Conservation (phyloP, 805 yeast species). For the Metschnikowia sp. region DNA sequence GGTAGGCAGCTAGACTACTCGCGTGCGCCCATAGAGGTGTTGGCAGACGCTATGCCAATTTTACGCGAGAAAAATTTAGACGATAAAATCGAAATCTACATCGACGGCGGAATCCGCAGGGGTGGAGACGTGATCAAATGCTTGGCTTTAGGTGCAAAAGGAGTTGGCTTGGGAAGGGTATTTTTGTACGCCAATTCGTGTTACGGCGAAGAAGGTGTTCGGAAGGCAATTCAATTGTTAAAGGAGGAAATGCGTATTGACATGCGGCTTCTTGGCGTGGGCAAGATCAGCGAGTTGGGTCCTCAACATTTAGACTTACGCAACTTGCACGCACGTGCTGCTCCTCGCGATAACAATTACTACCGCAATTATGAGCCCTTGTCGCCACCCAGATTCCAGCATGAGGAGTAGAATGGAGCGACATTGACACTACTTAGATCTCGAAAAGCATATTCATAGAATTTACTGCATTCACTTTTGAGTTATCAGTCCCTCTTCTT, state of each 20-base stretch:
- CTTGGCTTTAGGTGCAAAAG: slow-evolving; percentile 64
- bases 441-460: too few relatives aligned
- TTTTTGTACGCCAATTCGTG: slow-evolving; percentile 60
- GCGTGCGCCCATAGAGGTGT: slow-evolving; percentile 70
- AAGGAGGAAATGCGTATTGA: slow-evolving; percentile 70
- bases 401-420: slow-evolving; percentile 2
- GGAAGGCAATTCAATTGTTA: slow-evolving; percentile 56
- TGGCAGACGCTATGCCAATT: slow-evolving; percentile 64
- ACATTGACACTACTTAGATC: too few relatives aligned
- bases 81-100: slow-evolving; percentile 48
- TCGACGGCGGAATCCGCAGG: slow-evolving; percentile 70
- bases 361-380: slow-evolving; percentile 16
- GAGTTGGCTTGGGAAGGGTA: slow-evolving; percentile 70
- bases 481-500: too few relatives aligned
- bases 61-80: slow-evolving; percentile 45
- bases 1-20: slow-evolving; percentile 85
- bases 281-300: slow-evolving; percentile 33
- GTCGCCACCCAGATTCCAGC: slow-evolving; percentile 10
- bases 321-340: slow-evolving; percentile 6
- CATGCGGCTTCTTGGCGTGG: slow-evolving; percentile 78
- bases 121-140: slow-evolving; percentile 68
- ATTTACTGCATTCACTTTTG: too few relatives aligned
- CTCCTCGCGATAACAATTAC: slow-evolving; percentile 13
- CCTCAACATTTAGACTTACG: slow-evolving; percentile 16
- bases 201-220: slow-evolving; percentile 64